A percentile compares a stretch with the other conserved stretches of the same genome.
Conservation (phyloP, 169 alveolate species). For the Babesia sp. region DNA sequence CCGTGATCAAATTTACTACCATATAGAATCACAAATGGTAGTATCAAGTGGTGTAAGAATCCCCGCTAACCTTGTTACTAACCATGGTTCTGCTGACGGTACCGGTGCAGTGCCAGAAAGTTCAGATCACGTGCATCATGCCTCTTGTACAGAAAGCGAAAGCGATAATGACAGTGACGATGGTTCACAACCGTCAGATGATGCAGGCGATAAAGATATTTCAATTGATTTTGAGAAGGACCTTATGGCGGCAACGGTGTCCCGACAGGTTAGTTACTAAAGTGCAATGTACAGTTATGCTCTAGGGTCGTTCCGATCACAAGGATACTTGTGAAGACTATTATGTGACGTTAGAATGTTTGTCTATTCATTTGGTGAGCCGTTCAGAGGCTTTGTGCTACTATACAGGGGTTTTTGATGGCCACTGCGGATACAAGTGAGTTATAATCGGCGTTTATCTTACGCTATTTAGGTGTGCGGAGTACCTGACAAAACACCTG, state of each 20-base stretch:
- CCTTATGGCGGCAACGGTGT: conserved; percentile 68
- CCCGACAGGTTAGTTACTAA: conserved; percentile 58
- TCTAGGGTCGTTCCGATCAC: conserved; percentile 48
- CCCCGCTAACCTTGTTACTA: conserved; percentile 10
- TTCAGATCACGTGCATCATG: neutral
- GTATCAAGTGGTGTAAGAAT: conserved; percentile 11
- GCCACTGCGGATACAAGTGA: conserved; percentile 82
- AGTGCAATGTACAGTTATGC: neutral
- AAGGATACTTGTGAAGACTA: conserved; percentile 74
- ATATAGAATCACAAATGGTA: conserved; percentile 48
- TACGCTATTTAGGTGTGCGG: conserved; percentile 70
- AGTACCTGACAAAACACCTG: conserved; percentile 75
- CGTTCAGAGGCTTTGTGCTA: conserved; percentile 78
- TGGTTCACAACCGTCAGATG: neutral
- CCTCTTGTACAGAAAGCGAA: neutral
- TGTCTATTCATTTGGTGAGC: conserved; percentile 74
- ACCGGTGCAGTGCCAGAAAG: neutral
- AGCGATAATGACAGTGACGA: neutral
- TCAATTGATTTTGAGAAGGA: conserved; percentile 72
- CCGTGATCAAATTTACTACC: conserved; percentile 69
- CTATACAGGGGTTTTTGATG: conserved; percentile 81
- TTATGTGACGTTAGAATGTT: conserved; percentile 70
- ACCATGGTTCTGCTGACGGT: neutral
- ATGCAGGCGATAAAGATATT: conserved; percentile 51
- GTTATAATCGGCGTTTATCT: neutral